Evolutionary conservation across 352 stramenopile species (phyloP).

Genomic region (Globisporangium paddicum): DNA sequence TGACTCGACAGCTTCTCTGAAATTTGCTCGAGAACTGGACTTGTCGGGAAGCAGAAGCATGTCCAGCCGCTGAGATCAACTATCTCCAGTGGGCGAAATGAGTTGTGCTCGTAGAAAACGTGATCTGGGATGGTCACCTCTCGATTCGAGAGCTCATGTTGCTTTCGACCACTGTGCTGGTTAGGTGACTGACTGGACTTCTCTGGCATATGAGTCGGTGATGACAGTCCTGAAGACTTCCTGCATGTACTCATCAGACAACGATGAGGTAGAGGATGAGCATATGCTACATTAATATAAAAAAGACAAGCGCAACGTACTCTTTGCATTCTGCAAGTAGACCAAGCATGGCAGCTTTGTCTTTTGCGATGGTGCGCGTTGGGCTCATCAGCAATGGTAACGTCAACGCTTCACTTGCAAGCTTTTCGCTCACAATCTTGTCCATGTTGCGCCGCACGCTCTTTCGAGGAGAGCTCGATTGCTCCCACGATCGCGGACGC

Average conservation of each 20-base stretch:
- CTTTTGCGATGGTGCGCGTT: slow-evolving; percentile 10
- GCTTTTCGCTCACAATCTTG: not conserved
- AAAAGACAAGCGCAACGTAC: slow-evolving; percentile 22
- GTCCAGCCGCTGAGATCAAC: slow-evolving; percentile 57
- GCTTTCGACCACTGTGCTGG: slow-evolving; percentile 32
- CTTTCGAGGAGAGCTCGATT: slow-evolving; percentile 5
- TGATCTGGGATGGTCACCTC: slow-evolving; percentile 31
- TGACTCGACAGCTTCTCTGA: slow-evolving; percentile 29
- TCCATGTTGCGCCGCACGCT: not conserved
- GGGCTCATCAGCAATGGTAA: slow-evolving; percentile 33
- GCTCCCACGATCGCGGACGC: slow-evolving; percentile 3
- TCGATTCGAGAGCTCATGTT: too few species aligned
- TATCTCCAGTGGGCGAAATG: slow-evolving; percentile 24
- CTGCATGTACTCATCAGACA: not conserved
- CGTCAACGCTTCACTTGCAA: too few species aligned
- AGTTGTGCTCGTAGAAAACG: slow-evolving; percentile 59
- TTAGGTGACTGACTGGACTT: slow-evolving; percentile 15
- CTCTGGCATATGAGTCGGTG: not conserved
- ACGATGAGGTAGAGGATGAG: not conserved
- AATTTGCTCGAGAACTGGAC: slow-evolving; percentile 29
- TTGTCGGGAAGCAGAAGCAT: slow-evolving; percentile 25
- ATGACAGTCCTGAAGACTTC: slow-evolving; percentile 4
- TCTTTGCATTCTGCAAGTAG: slow-evolving; percentile 39
- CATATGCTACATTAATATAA: not conserved
- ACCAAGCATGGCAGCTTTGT: slow-evolving; percentile 34